Base-by-base conservation (phyloP, 805 yeast species). In the Sugiyamaella boreocaroliniensis region DNA sequence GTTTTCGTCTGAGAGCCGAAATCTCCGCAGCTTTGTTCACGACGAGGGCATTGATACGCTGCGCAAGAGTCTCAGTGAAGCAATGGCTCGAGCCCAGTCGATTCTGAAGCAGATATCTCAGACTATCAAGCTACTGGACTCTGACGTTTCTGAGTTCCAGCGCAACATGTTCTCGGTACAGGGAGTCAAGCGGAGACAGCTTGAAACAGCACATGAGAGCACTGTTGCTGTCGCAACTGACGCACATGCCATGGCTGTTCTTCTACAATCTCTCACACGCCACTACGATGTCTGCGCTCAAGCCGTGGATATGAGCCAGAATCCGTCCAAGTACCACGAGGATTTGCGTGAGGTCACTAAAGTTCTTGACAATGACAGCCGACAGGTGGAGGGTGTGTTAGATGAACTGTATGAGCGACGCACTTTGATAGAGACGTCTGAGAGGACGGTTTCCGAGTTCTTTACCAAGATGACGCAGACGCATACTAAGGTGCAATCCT, bases 251-350 rank as follows among this genome's bases (percentile, higher is more conserved):
- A 74, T 88, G 67, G 95, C 87, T 0, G 75, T 77, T 1, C 71
- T 85, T 15, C 70, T 90, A 34, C 82, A 81, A 52, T 80, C 89
- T 61, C 71, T 89, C 46, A 84, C 96, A 10, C 80, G 79, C 50
- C 96, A 89, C 68, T 88, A 82, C 61, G 97, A 89, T 66, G 89
- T 86, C 63, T 86, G 95, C 59, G 60, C 70, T 11, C 69, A 77
- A 55, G 85, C 80, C 9, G 62, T 71, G 2, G 68, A 68, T 4
- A 58, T 70, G 14, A 55, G 71, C 6, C 67, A 76, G n/a, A 61
- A 66, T 0, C 51, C 58, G 12, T 56, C 64, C 0, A 51, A 64
- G 2, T 62, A 55, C 6, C 60, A 54, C 0, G 75, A 71, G 50
- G 70, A 70, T 54, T 63, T 80, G 12, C 59, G 63, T 3, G 87